Percentiles rank a stretch among this genome's conserved stretches.
These are phyloP conservation scores for Alternaria dauci DNA, from an alignment of 2,329 filamentous ascomycete genomes.

Conservation along the genomic window DNA sequence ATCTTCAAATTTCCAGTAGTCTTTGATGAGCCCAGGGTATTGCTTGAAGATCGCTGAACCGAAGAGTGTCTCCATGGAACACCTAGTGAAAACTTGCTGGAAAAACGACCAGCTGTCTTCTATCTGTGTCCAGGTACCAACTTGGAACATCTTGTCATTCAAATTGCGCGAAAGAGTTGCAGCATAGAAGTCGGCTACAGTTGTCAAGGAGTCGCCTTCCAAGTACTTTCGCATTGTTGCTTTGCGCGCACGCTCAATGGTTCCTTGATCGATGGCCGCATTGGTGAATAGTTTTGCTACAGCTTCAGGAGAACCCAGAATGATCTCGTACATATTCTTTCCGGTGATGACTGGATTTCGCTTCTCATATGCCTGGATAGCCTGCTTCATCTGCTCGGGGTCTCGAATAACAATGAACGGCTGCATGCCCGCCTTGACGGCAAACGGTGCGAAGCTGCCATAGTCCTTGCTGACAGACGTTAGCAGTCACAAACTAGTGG, in stretches of 20 bases:
- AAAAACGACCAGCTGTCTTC: constrained; percentile 45
- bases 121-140: constrained; percentile 39
- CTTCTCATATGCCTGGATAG: constrained; percentile 22
- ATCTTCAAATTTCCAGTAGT: constrained; percentile 39
- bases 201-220: constrained; percentile 18
- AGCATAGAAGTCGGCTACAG: constrained; percentile 29
- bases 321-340: constrained; percentile 22
- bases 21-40: constrained; percentile 35
- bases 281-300: constrained; percentile 13
- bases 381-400: constrained; percentile 30
- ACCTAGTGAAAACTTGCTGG: constrained; percentile 37
- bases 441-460: constrained; percentile 33
- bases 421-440: constrained; percentile 28
- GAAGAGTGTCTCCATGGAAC: constrained; percentile 35
- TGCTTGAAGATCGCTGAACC: constrained; percentile 35
- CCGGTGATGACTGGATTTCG: constrained; percentile 4
- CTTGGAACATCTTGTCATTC: constrained; percentile 43
- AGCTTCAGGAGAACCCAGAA: constrained; percentile 22
- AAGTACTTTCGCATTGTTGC: constrained; percentile 25
- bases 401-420: constrained; percentile 35
- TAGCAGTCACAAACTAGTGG: background rate
- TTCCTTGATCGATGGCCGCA: background rate
- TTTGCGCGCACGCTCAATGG: constrained; percentile 12
- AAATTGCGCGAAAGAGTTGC: constrained; percentile 33
- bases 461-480: constrained; percentile 33